Evolutionary conservation across 371 early-diverging fungal species (phyloP), one percentile per base, ranked within the genome.

Genomic region (Haplosporangium sp.): DNA sequence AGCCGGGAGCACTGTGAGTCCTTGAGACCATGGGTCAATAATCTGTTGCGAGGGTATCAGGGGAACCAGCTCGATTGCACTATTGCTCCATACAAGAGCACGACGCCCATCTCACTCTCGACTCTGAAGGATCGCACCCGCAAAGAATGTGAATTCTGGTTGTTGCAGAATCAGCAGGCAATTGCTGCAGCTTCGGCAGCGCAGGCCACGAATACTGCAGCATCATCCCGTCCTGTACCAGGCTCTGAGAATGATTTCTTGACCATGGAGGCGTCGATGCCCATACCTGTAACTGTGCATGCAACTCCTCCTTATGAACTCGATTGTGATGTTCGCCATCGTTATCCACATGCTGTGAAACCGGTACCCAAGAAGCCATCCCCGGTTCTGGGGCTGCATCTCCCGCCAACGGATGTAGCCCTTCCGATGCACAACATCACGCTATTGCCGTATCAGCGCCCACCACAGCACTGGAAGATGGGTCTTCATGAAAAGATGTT

Each of bases 371-470:
- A 55, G 52, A 13, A n/a, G 41, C 21, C n/a, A 20, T 20, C 59
- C 16, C 66, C 59, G 0, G 18, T 63, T 23, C 46, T 69, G 11
- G 45, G 20, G 4, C 48, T 55, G 37, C 42, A 46, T 6, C 53
- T 62, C 47, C 70, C 70, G 2, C 53, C 52, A 9, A 10, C 42
- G 5, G 23, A 50, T 4, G 23, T 37, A 9, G 21, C 2, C 0
- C 40, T 59, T 21, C 70, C 70, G 3, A 52, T 56, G 16, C 46
- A 63, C 8, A 29, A 58, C 6, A 36, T 63, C 8, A 40, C 45
- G 38, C n/a, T 69, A 20, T 20, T 62, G 5, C 64, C 58, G 21
- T 63, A 63, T 52, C 70, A 69, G 21, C 56, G 12, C 5, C 64
- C 70, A 3, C 70, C 63, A 1, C 70, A 69, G 45, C 36, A 16